Evolutionary conservation across 495 filamentous ascomycete species (phyloP), one percentile per base, ranked within the genome.

Genomic region (Penicillium tannophilum): DNA sequence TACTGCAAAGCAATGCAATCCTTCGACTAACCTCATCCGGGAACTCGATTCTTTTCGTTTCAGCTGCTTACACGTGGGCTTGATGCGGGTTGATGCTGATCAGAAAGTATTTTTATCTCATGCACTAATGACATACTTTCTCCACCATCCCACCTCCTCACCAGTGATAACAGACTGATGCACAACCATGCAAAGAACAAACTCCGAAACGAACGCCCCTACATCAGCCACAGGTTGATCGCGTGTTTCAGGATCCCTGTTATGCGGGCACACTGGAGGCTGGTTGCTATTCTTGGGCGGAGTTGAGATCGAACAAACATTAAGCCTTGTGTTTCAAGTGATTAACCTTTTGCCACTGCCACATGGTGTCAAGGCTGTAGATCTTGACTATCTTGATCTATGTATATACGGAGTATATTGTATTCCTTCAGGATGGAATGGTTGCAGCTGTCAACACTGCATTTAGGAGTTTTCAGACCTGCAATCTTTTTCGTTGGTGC

Each of bases 21-120:
- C 56, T 59, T 39, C 49, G 24, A 45, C 55, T 52, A 52, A 45
- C 8, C 46, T 26, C 36, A 12, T 53, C 41, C 23, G 26, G 36
- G 36, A 19, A 42, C 46, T 52, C 28, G 12, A 41, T 17, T 31
- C 16, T 17, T 17, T 46, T 46, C 42, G 43, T 64, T 64, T 64
- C 62, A 64, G 28, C 35, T 55, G 52, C 56, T 63, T 56, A 60
- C 61, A 64, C 57, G 57, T 60, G 57, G 62, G 54, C 54, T 33
- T 48, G 55, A 41, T 51, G 49, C 36, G 43, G 42, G 42, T 61
- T 20, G 59, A 8, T 49, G 55, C 35, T 58, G 55, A 58, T 58
- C 55, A 52, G 39, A 43, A 6, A 41, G 19, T 54, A 44, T 26
- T 28, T 59, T 63, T 58, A 57, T 63, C 57, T 55, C 36, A 14